Percentiles rank a stretch among this genome's conserved stretches.
These are phyloP conservation scores for Arctium minus DNA, from an alignment of 129 eudicot genomes.

Conservation along the genomic window DNA sequence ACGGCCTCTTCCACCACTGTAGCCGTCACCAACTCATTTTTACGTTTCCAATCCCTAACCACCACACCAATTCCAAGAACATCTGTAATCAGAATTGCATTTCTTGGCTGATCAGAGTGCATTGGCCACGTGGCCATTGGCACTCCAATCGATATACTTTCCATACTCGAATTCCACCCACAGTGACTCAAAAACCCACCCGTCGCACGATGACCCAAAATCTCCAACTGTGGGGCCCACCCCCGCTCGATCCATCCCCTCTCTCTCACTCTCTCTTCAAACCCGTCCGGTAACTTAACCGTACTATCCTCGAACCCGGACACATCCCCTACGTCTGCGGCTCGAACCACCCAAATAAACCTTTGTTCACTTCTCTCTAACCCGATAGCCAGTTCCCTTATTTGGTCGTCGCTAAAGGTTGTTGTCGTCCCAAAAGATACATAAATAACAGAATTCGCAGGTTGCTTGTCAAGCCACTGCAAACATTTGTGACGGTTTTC, in stretches of 20 bases:
- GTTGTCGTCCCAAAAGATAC: conserved; percentile 41
- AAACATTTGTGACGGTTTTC: conserved; percentile 19
- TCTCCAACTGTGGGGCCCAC: conserved; percentile 9
- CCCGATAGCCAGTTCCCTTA: conserved; percentile 22
- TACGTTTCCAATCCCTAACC: neutral
- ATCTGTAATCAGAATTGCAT: neutral
- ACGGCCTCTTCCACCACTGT: neutral
- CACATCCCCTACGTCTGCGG: conserved; percentile 15
- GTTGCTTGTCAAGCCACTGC: conserved; percentile 43
- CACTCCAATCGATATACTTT: conserved; percentile 2
- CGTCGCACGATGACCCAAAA: neutral
- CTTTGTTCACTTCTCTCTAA: conserved; percentile 15
- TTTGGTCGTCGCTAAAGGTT: conserved; percentile 12
- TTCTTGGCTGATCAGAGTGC: conserved; percentile 2
- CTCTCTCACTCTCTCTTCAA: conserved; percentile 5
- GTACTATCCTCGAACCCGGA: neutral
- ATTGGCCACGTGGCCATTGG: conserved; percentile 13
- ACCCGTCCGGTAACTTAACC: neutral
- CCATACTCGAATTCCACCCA: conserved; percentile 8
- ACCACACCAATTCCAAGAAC: neutral
- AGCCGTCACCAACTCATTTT: neutral
- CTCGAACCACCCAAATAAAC: conserved; percentile 32
- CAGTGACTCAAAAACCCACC: conserved; percentile 13
- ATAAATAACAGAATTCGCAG: conserved; percentile 25
- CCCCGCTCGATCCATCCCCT: neutral